Percentiles rank a stretch among this genome's conserved stretches.
Evolutionary conservation across 768 basidiomycete species (phyloP).

Genomic region (Boletus rubroflammeus): DNA sequence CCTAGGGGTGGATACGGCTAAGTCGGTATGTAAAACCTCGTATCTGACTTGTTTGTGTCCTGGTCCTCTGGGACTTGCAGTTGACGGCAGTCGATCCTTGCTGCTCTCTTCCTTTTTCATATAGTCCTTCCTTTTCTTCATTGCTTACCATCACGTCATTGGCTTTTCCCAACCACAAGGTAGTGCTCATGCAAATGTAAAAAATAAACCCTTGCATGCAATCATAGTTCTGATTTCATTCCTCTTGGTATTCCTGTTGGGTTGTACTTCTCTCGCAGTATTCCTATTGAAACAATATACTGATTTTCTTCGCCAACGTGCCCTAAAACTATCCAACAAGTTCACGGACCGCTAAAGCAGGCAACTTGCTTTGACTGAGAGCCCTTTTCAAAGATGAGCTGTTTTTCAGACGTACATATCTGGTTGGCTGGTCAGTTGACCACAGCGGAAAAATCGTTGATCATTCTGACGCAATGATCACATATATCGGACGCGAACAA

Average conservation of each 20-base stretch:
- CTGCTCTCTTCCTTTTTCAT: background rate
- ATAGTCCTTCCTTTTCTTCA: background rate
- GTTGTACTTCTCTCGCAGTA: background rate
- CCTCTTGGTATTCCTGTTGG: background rate
- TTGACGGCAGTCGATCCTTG: background rate
- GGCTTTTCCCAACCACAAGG: constrained; percentile 2
- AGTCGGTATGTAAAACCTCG: constrained; percentile 1
- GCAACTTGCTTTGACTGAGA: no score
- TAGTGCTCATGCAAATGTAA: constrained; percentile 20
- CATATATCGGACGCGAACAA: background rate
- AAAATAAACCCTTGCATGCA: constrained; percentile 4
- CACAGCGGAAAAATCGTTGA: background rate
- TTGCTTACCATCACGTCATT: background rate
- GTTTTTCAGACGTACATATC: background rate
- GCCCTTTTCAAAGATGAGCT: background rate
- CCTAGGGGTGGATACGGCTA: constrained; percentile 25
- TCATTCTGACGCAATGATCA: background rate
- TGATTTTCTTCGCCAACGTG: background rate
- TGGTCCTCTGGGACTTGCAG: background rate
- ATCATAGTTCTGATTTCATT: background rate
- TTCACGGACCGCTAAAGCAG: no score
- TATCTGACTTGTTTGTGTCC: background rate
- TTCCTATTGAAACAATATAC: constrained; percentile 2
- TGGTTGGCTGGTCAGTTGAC: background rate
- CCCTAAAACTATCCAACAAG: no score